A percentile compares a stretch with the other conserved stretches of the same genome.
Evolutionary conservation across 2,329 filamentous ascomycete species (phyloP).

Genomic region (Stagonosporopsis chrysanthemi): DNA sequence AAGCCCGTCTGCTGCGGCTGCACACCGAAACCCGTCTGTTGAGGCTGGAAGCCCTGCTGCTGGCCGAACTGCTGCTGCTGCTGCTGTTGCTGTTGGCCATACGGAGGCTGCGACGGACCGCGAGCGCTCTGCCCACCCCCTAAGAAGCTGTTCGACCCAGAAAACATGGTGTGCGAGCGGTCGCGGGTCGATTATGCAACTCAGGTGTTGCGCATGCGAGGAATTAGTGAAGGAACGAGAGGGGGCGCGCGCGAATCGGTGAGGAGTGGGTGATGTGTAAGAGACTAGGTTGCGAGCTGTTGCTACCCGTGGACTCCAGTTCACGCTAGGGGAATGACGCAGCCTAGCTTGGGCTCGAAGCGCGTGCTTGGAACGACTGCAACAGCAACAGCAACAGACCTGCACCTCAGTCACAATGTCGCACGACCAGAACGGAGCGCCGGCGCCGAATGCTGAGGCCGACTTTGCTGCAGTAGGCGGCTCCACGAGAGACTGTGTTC

Average conservation of each 20-base stretch:
- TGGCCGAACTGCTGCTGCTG: slow-evolving; percentile 53
- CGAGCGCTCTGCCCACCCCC: slow-evolving; percentile 79
- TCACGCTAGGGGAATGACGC: slow-evolving; percentile 34
- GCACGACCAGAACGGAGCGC: slow-evolving; percentile 40
- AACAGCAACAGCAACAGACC: slow-evolving; percentile 21
- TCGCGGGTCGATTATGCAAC: slow-evolving; percentile 30
- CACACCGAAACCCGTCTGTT: slow-evolving; percentile 62
- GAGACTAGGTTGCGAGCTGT: slow-evolving; percentile 27
- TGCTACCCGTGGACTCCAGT: slow-evolving; percentile 22
- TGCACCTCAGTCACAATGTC: slow-evolving; percentile 37
- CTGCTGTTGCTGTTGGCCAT: slow-evolving; percentile 54
- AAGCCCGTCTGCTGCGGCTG: slow-evolving; percentile 67
- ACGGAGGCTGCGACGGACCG: slow-evolving; percentile 62
- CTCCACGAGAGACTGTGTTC: background rate
- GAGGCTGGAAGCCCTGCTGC: slow-evolving; percentile 63
- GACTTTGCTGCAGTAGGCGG: slow-evolving; percentile 46
- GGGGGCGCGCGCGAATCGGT: slow-evolving; percentile 25
- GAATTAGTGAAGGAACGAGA: slow-evolving; percentile 19
- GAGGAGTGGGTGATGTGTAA: slow-evolving; percentile 30
- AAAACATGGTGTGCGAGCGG: slow-evolving; percentile 73
- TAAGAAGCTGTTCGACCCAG: slow-evolving; percentile 84
- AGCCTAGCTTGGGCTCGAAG: slow-evolving; percentile 21
- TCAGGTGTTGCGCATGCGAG: slow-evolving; percentile 32
- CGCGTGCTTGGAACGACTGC: slow-evolving; percentile 26
- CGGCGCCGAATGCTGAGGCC: slow-evolving; percentile 35